Base-by-base conservation (phyloP, 345 rosid species). In the Salix caprea region DNA sequence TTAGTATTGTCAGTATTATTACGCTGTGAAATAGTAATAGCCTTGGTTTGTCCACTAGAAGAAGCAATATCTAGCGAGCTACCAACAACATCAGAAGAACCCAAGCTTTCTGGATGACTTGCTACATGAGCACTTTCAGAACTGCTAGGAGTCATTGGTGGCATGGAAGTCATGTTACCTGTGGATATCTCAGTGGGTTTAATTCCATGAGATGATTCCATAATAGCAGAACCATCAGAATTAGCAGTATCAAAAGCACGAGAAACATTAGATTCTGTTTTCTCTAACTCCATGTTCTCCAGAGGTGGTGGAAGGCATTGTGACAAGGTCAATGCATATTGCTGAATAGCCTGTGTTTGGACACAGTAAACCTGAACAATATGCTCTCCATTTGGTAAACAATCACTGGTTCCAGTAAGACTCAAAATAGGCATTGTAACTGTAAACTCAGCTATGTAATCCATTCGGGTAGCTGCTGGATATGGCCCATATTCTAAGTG, bases 401-500 rank as follows among this genome's bases (percentile, higher is more conserved):
- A 56, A 76, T 89, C 90, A 82, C 86, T 90, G 68, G 89, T 87
- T 71, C 92, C 98, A 26, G 93, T 91, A 72, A 96, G 88, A 85
- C 99, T 96, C 84, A 96, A 82, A 71, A 96, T 93, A 73, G 97
- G 98, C 98, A 96, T 90, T 60, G 93, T 88, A 75, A 96, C 97
- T 4, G 90, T 83, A 85, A 93, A 93, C 75, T 90, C 98, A 54
- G 98, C 84, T 76, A 96, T 82, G 85, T 93, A 92, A 84, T 93
- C 92, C 94, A 93, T 93, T 80, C 81, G 77, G 67, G 94, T 86
- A 48, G 85, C 87, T 58, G 87, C 89, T 46, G 99, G 97, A 80
- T 81, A 84, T 76, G 89, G 78, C 50, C 97, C 99, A 85, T 90
- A 92, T 44, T 87, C 97, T 42, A 93, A 69, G 83, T 93, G 96